Base-by-base conservation (phyloP, 2,329 filamentous ascomycete species). In the Stachybotrys chlorohalonatus region DNA sequence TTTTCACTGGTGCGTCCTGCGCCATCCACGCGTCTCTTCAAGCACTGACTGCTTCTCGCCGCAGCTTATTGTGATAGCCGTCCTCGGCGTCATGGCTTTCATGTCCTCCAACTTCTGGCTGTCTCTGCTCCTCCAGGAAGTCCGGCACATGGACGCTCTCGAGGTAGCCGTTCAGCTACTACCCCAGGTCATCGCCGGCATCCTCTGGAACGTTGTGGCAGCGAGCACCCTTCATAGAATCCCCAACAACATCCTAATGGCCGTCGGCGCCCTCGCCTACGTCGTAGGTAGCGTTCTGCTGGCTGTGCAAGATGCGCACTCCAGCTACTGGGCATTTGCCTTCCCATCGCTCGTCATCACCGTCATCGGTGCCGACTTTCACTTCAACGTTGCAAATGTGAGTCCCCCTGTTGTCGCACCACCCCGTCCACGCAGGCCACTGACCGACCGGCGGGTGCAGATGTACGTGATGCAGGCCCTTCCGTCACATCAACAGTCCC, bases 381-480 rank as follows among this genome's bases (percentile, higher is more conserved):
- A 87, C 55, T 88, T 87, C 66, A 86, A 87, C 56, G 84, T 88
- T 24, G 79, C 81, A 4, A 88, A 89, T 61, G 80, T 84, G 64
- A 60, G 78, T 69, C 31, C 39, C 17, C 36, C 53, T n/a, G 36
- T 11, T 7, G 11, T n/a, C n/a, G 36, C 36, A 39, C 36, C 36
- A 39, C 11, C 36, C 7, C 36, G 7, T 39, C 36, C 7, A 39
- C 7, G 11, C 7, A 15, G 15, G 17, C 15, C 47, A 59, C 55
- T 62, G 57, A 55, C 60, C 36, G 11, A 45, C 7, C 3, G 56
- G n/a, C n/a, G n/a, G n/a, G n/a, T n/a, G n/a, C n/a, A 84, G 76
- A 85, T 88, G 78, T 88, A 87, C 59, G 84, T 88, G 53, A 81
- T 87, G 75, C 83, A 81, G 5, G 81, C 81, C 0, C 77, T 88